Evolutionary conservation across 2,329 filamentous ascomycete species (phyloP).

Genomic region (Fusarium circinatum): DNA sequence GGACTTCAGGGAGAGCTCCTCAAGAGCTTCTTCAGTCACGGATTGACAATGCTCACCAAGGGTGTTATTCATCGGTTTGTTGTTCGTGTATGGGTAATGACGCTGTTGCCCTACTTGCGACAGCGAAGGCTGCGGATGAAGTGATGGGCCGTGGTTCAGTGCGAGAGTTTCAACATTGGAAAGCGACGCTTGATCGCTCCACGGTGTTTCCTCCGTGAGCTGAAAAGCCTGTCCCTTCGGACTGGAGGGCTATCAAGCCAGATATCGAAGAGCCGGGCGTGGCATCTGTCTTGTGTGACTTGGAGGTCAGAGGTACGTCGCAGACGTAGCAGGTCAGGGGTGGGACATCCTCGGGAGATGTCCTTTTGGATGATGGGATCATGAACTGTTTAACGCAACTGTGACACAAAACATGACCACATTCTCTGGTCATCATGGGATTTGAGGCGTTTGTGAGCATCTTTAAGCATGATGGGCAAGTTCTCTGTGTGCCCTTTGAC

Average conservation of each 20-base stretch:
- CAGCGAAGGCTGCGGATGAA: conserved; percentile 36
- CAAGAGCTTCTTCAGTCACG: conserved; percentile 87
- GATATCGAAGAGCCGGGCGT: conserved; percentile 69
- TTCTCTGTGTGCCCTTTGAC: conserved; percentile 54
- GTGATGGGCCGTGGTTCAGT: conserved; percentile 9
- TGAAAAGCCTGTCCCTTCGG: conserved; percentile 93
- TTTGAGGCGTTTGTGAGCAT: conserved; percentile 82
- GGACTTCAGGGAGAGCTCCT: conserved; percentile 80
- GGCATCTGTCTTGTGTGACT: conserved; percentile 53
- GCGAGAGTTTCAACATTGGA: conserved; percentile 74
- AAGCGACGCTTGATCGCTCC: conserved; percentile 80
- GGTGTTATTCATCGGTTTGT: conserved; percentile 78
- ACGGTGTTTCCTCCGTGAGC: conserved; percentile 86
- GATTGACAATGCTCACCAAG: conserved; percentile 88
- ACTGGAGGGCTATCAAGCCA: conserved; percentile 81
- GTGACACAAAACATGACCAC: conserved; percentile 91
- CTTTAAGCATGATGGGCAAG: conserved; percentile 90
- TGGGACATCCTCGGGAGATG: conserved; percentile 58
- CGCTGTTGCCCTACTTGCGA: conserved; percentile 43
- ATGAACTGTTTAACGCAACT: conserved; percentile 88
- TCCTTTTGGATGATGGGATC: conserved; percentile 60
- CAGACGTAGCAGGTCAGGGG: conserved; percentile 80
- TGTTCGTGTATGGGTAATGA: conserved; percentile 75
- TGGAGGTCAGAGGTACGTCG: conserved; percentile 75
- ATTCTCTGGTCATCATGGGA: conserved; percentile 85